phyloP scores from a whole-genome alignment of 768 basidiomycete species.

The Amanita inopinata region DNA sequence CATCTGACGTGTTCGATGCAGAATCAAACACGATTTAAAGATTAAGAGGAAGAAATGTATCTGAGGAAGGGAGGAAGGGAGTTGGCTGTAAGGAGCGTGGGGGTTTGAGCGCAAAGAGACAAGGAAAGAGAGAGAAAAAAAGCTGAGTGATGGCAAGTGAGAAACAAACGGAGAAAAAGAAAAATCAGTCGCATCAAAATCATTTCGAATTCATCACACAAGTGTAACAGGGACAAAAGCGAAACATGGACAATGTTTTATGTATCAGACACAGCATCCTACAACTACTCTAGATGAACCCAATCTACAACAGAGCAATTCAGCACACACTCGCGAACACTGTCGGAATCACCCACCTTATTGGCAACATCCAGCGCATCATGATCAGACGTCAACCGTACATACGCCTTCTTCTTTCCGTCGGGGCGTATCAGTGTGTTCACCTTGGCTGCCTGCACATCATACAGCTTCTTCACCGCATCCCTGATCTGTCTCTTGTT shows the following conservation, averaged over 20 bases:
- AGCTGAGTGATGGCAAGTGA: background rate
- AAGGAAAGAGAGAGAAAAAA: slow-evolving; percentile 3
- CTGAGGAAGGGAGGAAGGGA: too few relatives aligned
- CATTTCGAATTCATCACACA: too few relatives aligned
- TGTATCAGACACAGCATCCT: too few relatives aligned
- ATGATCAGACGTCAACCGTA: slow-evolving; percentile 89
- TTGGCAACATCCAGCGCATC: slow-evolving; percentile 96
- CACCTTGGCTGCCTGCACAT: slow-evolving; percentile 90
- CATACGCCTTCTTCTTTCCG: slow-evolving; percentile 99
- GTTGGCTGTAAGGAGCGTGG: too few relatives aligned
- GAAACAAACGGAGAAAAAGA: background rate
- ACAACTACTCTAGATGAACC: slow-evolving; percentile 76
- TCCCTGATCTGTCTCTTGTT: slow-evolving; percentile 99
- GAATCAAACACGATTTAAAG: background rate
- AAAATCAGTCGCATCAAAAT: too few relatives aligned
- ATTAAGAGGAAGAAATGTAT: slow-evolving; percentile 7
- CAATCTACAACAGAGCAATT: slow-evolving; percentile 47
- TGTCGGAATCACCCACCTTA: slow-evolving; percentile 48
- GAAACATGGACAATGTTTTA: too few relatives aligned
- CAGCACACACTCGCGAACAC: background rate
- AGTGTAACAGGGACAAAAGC: too few relatives aligned
- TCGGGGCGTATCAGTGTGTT: slow-evolving; percentile 99
- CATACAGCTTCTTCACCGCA: slow-evolving; percentile 98
- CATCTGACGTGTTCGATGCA: slow-evolving; percentile 18
- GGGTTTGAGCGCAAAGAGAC: too few relatives aligned